phyloP scores from a whole-genome alignment of 2,329 filamentous ascomycete species.

The Phaeoacremonium minimum region DNA sequence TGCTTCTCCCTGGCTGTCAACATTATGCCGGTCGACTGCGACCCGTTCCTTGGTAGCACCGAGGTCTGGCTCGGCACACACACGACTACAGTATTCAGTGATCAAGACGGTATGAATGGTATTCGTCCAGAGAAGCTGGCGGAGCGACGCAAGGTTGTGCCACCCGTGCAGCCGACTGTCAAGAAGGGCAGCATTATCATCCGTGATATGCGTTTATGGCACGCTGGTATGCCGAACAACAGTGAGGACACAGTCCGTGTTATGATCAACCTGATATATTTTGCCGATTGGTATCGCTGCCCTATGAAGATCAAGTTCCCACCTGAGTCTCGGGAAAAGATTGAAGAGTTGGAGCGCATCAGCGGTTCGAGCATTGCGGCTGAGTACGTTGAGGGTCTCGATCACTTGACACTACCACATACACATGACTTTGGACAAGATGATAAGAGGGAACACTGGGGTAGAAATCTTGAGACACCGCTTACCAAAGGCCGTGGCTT shows the following conservation, averaged over 20 bases:
- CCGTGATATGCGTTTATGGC: neutral
- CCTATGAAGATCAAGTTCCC: constrained; percentile 6
- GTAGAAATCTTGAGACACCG: too few relatives aligned
- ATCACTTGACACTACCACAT: constrained; percentile 10
- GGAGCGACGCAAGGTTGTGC: neutral
- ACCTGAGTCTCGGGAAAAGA: neutral
- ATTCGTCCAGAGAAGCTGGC: neutral
- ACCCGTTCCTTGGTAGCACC: neutral
- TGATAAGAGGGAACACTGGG: constrained; percentile 6
- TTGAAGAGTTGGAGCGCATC: constrained; percentile 1
- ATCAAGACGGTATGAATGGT: neutral
- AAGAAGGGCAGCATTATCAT: neutral
- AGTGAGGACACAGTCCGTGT: neutral
- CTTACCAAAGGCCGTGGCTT: too few relatives aligned
- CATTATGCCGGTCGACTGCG: neutral
- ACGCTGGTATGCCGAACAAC: neutral
- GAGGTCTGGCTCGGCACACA: neutral
- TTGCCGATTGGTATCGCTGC: constrained; percentile 3
- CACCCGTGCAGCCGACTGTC: neutral
- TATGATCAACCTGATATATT: constrained; percentile 2
- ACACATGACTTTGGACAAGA: constrained; percentile 12
- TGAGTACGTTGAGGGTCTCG: constrained; percentile 7
- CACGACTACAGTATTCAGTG: neutral
- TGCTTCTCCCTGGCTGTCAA: neutral
- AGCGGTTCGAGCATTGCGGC: constrained; percentile 6